phyloP scores from a whole-genome alignment of 106 monocot species.

The Apostasia ramifera region DNA sequence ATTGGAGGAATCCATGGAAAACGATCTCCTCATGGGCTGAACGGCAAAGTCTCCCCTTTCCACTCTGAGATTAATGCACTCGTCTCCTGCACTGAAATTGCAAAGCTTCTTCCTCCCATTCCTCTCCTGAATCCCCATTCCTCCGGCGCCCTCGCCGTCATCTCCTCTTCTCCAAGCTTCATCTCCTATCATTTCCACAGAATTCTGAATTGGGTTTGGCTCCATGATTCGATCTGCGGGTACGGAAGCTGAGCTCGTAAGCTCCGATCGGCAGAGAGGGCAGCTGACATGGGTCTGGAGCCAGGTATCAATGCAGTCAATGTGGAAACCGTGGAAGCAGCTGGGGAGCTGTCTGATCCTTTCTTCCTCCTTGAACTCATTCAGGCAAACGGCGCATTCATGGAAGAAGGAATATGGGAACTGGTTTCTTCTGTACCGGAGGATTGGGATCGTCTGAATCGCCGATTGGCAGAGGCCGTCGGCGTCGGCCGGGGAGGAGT shows the following conservation, averaged over 20 bases:
- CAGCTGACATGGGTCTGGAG: slow-evolving; percentile 39
- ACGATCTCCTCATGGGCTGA: slow-evolving; percentile 44
- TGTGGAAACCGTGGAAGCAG: slow-evolving; percentile 44
- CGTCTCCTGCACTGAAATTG: slow-evolving; percentile 37
- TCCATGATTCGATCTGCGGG: not conserved
- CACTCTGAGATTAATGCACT: slow-evolving; percentile 37
- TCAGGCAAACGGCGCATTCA: slow-evolving; percentile 35
- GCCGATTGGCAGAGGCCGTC: slow-evolving; percentile 20
- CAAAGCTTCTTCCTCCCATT: slow-evolving; percentile 8
- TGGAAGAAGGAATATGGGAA: not conserved
- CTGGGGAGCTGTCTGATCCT: slow-evolving; percentile 29
- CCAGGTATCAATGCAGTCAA: slow-evolving; percentile 51
- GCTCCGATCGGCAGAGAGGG: slow-evolving; percentile 26
- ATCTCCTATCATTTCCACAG: too few relatives aligned
- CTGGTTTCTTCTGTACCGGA: slow-evolving; percentile 1
- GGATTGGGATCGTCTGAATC: slow-evolving; percentile 31
- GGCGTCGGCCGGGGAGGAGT: not conserved
- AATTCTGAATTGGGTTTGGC: not conserved
- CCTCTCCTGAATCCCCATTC: not conserved
- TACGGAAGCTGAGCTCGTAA: not conserved
- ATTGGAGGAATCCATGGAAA: slow-evolving; percentile 42
- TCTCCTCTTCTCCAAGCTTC: not conserved
- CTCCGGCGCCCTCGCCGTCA: not conserved
- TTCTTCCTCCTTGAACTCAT: slow-evolving; percentile 36
- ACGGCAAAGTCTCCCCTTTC: slow-evolving; percentile 27